phyloP scores from a whole-genome alignment of 1,139 yeast species.

The Suhomyces bribrorum region DNA sequence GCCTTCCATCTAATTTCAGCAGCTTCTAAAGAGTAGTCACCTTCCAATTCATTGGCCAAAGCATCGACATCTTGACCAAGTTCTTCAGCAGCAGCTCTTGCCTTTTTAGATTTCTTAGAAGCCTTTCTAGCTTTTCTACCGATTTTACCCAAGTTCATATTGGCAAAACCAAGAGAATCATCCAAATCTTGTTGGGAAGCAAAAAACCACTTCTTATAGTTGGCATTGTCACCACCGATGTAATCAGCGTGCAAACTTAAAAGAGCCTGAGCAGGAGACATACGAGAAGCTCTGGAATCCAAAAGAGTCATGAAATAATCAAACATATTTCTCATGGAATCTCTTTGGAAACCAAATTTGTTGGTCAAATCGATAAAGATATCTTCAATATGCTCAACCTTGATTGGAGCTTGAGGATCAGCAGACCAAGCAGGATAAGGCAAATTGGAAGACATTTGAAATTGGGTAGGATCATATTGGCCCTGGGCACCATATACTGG shows the following conservation, averaged over 20 bases:
- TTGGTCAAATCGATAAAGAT: constrained; percentile 86
- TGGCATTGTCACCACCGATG: constrained; percentile 43
- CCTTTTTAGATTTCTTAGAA: constrained; percentile 61
- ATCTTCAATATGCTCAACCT: constrained; percentile 86
- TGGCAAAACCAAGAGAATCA: constrained; percentile 42
- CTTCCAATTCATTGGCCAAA: constrained; percentile 78
- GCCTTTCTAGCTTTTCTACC: constrained; percentile 55
- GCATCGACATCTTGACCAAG: constrained; percentile 51
- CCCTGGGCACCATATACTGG: constrained; percentile 79
- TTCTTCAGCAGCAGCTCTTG: constrained; percentile 56
- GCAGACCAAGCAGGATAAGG: constrained; percentile 98
- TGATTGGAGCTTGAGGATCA: constrained; percentile 76
- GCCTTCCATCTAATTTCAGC: constrained; percentile 56
- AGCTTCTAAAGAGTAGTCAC: constrained; percentile 68
- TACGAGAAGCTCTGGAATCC: constrained; percentile 94
- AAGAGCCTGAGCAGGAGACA: constrained; percentile 95
- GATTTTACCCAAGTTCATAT: constrained; percentile 75
- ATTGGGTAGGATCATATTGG: constrained; percentile 67
- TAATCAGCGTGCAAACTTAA: constrained; percentile 93
- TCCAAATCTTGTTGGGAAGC: constrained; percentile 35
- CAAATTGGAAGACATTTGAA: constrained; percentile 58
- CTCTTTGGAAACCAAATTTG: constrained; percentile 96
- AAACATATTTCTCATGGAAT: constrained; percentile 94
- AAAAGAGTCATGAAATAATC: constrained; percentile 92
- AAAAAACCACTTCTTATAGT: constrained; percentile 31